phyloP scores from a whole-genome alignment of 306 rosid species.

The Dryas octopetala region DNA sequence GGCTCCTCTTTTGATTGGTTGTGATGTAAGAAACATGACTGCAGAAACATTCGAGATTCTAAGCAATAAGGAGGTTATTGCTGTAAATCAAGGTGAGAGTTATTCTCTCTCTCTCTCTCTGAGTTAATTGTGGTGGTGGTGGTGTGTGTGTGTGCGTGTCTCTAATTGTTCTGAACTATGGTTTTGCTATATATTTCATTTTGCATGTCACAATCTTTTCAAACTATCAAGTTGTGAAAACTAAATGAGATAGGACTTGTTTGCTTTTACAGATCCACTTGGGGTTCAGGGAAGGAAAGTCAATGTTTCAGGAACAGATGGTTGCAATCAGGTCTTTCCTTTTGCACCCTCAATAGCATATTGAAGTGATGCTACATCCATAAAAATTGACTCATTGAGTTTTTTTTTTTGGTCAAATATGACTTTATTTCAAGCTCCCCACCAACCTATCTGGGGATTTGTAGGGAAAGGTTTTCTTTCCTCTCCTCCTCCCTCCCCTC shows the following conservation, averaged over 20 bases:
- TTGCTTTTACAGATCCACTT: slow-evolving; percentile 59
- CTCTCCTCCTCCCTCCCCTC: neutral
- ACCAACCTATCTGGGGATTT: neutral
- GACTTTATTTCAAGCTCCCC: neutral
- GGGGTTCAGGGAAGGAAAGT: slow-evolving; percentile 97
- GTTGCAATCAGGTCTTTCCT: slow-evolving; percentile 63
- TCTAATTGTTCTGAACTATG: neutral
- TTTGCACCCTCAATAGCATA: slow-evolving; percentile 15
- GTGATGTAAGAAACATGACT: slow-evolving; percentile 78
- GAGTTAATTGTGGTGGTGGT: neutral
- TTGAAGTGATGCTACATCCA: neutral
- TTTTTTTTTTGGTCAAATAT: neutral
- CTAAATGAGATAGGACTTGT: slow-evolving; percentile 18
- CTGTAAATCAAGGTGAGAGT: slow-evolving; percentile 77
- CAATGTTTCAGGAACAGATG: slow-evolving; percentile 57
- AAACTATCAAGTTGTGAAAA: slow-evolving; percentile 10
- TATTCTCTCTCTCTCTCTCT: slow-evolving; percentile 19
- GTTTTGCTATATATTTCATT: slow-evolving; percentile 13
- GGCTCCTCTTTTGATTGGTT: slow-evolving; percentile 94
- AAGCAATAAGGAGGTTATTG: slow-evolving; percentile 81
- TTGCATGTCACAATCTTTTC: slow-evolving; percentile 15
- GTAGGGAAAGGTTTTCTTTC: neutral
- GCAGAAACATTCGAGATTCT: slow-evolving; percentile 65
- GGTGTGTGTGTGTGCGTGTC: neutral
- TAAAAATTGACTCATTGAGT: neutral